Conservation (phyloP, 2,329 filamentous ascomycete genomes). For the Sarocladium kiliense region DNA sequence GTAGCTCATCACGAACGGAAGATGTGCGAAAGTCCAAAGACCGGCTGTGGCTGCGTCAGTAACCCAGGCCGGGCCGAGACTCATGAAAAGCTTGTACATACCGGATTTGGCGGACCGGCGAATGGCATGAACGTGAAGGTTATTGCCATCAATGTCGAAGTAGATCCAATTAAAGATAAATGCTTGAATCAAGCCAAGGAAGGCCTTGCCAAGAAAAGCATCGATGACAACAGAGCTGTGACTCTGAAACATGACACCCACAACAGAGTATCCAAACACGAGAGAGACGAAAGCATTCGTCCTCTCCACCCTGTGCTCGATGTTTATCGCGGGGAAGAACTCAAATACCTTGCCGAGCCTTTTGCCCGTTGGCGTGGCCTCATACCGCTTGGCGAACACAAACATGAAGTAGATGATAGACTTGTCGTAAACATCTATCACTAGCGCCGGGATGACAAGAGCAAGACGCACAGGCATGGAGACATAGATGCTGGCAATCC, state of each 20-base stretch:
- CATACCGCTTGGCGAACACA: slow-evolving; percentile 20
- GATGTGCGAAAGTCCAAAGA: slow-evolving; percentile 50
- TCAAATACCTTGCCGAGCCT: slow-evolving; percentile 40
- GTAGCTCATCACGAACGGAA: slow-evolving; percentile 60
- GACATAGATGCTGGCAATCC: slow-evolving; percentile 56
- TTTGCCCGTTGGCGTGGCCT: slow-evolving; percentile 16
- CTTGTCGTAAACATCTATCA: slow-evolving; percentile 46
- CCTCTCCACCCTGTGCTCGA: slow-evolving; percentile 61
- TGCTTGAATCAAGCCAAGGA: slow-evolving; percentile 51
- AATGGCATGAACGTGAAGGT: slow-evolving; percentile 57
- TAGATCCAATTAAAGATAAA: slow-evolving; percentile 60
- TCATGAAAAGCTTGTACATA: slow-evolving; percentile 18
- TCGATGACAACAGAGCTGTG: slow-evolving; percentile 37
- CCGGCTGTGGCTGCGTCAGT: slow-evolving; percentile 30
- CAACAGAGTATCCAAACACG: slow-evolving; percentile 60
- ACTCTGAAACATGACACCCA: slow-evolving; percentile 57
- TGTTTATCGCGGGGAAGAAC: slow-evolving; percentile 58
- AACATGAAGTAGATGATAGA: slow-evolving; percentile 37
- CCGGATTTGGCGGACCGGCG: slow-evolving; percentile 41
- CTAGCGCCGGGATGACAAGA: slow-evolving; percentile 51
- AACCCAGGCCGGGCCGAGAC: not conserved
- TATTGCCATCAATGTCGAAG: slow-evolving; percentile 55
- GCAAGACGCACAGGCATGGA: slow-evolving; percentile 48
- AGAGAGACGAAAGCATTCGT: slow-evolving; percentile 61
- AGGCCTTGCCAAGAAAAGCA: slow-evolving; percentile 57